These are phyloP conservation scores for Rosellinia necatrix DNA, from an alignment of 2,329 filamentous ascomycete genomes.

Conservation along the genomic window DNA sequence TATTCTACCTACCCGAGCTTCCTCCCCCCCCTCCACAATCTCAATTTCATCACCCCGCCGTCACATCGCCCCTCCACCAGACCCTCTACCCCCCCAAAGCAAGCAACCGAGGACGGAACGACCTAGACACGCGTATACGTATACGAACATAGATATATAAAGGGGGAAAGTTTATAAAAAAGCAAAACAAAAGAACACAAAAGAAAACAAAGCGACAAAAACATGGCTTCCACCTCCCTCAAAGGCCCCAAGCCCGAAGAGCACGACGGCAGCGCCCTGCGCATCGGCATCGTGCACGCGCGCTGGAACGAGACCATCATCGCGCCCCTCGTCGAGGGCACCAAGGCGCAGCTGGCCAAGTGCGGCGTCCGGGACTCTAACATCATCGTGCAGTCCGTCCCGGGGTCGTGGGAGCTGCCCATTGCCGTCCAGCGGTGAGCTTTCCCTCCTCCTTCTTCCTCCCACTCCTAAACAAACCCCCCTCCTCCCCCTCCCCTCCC, in stretches of 20 bases:
- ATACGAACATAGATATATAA: neutral
- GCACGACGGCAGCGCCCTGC: conserved; percentile 72
- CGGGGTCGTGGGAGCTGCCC: conserved; percentile 92
- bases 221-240: conserved; percentile 49
- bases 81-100: neutral
- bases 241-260: conserved; percentile 63
- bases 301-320: conserved; percentile 94
- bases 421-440: conserved; percentile 82
- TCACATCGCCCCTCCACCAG: conserved; percentile 6
- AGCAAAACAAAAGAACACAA: neutral
- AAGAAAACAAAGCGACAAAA: neutral
- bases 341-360: conserved; percentile 75
- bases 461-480: conserved; percentile 4
- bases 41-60: conserved; percentile 15
- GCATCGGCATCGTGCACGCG: conserved; percentile 93
- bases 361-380: conserved; percentile 86
- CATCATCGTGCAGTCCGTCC: conserved; percentile 87
- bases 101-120: neutral
- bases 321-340: conserved; percentile 78
- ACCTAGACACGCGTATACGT: too few species aligned
- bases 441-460: conserved; percentile 24
- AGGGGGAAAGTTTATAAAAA: conserved; percentile 1
- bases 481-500: neutral
- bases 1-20: neutral
- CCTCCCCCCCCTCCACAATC: too few species aligned